Conservation (phyloP, 345 rosid species). For the Hibiscus mutabilis region DNA sequence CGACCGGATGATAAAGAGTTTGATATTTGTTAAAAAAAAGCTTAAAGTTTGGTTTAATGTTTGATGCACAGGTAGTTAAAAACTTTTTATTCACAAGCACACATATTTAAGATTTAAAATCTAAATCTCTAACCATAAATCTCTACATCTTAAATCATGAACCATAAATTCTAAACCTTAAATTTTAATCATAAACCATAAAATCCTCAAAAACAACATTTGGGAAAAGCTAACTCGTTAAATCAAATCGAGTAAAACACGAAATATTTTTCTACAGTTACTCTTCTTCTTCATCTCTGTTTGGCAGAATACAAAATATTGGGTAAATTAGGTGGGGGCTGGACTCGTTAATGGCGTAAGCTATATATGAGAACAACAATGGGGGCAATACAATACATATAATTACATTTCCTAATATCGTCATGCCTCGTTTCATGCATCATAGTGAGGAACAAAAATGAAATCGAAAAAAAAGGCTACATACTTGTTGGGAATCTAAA, state of each 20-base stretch:
- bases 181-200: too few relatives aligned
- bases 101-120: too few relatives aligned
- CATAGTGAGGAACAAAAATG: slow-evolving; percentile 3
- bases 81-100: too few relatives aligned
- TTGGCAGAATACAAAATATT: slow-evolving; percentile 8
- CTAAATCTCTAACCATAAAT: too few relatives aligned
- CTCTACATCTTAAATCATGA: too few relatives aligned
- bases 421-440: slow-evolving; percentile 18
- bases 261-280: slow-evolving; percentile 1
- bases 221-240: neutral
- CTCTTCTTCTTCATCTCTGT: slow-evolving; percentile 5
- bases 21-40: too few relatives aligned
- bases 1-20: too few relatives aligned
- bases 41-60: too few relatives aligned
- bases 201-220: neutral
- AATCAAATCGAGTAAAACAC: neutral
- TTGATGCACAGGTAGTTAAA: too few relatives aligned
- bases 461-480: neutral
- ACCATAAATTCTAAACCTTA: too few relatives aligned
- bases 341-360: slow-evolving; percentile 19
- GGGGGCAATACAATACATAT: slow-evolving; percentile 29
- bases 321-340: slow-evolving; percentile 10
- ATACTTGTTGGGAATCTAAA: neutral
- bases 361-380: slow-evolving; percentile 41
- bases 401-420: slow-evolving; percentile 35